phyloP scores from a whole-genome alignment of 192 early-diverging fungal genomes.

The Linnemannia schmuckeri region DNA sequence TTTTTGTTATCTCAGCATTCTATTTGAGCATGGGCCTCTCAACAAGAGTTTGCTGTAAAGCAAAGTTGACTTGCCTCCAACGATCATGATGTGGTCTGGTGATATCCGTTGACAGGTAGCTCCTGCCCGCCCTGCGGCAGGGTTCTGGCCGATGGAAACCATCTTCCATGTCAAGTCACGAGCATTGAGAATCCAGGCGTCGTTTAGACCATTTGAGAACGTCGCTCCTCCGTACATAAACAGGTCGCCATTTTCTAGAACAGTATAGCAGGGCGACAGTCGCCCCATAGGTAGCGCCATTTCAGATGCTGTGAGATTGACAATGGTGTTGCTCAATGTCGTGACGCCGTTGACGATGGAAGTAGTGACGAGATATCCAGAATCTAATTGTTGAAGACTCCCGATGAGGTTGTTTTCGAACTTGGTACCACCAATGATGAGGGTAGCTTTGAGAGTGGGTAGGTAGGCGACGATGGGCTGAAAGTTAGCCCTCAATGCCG shows the following conservation, averaged over 20 bases:
- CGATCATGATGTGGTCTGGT: conserved; percentile 30
- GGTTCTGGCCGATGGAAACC: background rate
- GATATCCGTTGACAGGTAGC: conserved; percentile 25
- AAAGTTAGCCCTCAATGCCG: background rate
- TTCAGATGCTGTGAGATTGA: background rate
- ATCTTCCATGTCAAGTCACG: conserved; percentile 9
- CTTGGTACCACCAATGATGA: conserved; percentile 40
- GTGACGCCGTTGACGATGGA: background rate
- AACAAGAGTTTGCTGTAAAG: background rate
- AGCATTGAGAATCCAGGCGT: conserved; percentile 30
- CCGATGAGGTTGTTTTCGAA: background rate
- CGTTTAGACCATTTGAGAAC: conserved; percentile 2
- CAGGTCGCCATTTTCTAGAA: conserved; percentile 25
- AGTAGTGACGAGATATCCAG: conserved; percentile 28
- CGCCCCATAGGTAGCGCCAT: conserved; percentile 7
- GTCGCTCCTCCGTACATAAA: conserved; percentile 50
- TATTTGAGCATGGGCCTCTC: background rate
- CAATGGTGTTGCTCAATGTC: background rate
- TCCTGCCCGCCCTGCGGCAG: conserved; percentile 24
- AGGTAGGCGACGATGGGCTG: conserved; percentile 37
- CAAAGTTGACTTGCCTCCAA: conserved; percentile 29
- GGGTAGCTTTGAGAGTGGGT: conserved; percentile 2
- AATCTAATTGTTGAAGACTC: background rate
- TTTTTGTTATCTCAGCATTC: background rate
- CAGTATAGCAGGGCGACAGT: conserved; percentile 19